These are phyloP conservation scores for Coniophora puteana DNA, from an alignment of 1,284 basidiomycete genomes.

Conservation along the genomic window DNA sequence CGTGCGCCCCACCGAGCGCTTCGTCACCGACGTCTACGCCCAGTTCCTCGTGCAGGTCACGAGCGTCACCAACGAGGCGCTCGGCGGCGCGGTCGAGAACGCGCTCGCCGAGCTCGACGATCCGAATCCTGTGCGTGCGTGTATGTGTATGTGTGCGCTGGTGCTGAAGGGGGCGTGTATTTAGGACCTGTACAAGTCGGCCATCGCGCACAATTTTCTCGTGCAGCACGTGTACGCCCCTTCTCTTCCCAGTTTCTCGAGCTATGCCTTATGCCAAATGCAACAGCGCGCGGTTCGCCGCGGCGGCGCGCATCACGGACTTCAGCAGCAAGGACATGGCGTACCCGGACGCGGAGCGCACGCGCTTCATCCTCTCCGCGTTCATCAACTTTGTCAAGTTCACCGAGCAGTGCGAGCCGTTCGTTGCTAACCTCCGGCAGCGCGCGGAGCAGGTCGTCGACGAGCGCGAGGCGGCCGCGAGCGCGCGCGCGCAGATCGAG, in stretches of 20 bases:
- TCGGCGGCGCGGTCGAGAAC: slow-evolving; percentile 58
- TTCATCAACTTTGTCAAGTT: slow-evolving; percentile 94
- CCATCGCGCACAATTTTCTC: slow-evolving; percentile 58
- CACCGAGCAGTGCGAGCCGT: slow-evolving; percentile 65
- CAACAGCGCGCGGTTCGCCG: slow-evolving; percentile 60
- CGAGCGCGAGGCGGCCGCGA: slow-evolving; percentile 51
- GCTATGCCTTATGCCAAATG: slow-evolving; percentile 4
- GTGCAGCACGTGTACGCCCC: slow-evolving; percentile 58
- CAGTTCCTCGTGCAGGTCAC: slow-evolving; percentile 72
- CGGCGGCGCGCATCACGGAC: slow-evolving; percentile 70
- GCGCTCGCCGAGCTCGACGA: slow-evolving; percentile 49
- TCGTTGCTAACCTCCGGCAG: slow-evolving; percentile 58
- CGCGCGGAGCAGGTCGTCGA: slow-evolving; percentile 51
- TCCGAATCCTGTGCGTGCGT: slow-evolving; percentile 47
- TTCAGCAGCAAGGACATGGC: slow-evolving; percentile 76
- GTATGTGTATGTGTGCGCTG: not conserved
- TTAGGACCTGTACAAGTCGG: slow-evolving; percentile 62
- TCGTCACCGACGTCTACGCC: slow-evolving; percentile 65
- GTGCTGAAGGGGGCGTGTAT: slow-evolving; percentile 7
- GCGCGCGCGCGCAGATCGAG: slow-evolving; percentile 50
- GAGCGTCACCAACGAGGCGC: slow-evolving; percentile 52
- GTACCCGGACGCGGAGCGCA: slow-evolving; percentile 69
- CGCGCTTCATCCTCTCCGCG: slow-evolving; percentile 73
- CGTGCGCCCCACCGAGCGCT: slow-evolving; percentile 61
- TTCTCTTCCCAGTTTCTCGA: not conserved